These are phyloP conservation scores for Aspergillus pseudonomiae DNA, from an alignment of 2,329 filamentous ascomycete species.

Conservation along the genomic window DNA sequence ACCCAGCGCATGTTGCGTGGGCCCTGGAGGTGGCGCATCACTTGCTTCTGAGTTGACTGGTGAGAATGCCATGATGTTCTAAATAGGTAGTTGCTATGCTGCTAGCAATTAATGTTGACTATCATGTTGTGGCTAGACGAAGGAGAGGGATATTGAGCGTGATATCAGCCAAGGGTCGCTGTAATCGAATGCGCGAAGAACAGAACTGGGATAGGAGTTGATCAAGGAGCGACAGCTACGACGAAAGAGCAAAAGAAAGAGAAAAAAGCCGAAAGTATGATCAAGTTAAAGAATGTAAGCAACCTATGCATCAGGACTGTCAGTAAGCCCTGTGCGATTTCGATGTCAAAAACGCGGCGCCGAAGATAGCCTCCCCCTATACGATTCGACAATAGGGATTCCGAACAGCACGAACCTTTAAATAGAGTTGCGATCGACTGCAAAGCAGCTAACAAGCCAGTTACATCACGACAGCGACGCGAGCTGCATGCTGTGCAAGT, in stretches of 20 bases:
- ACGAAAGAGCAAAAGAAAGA: constrained; percentile 7
- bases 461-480: constrained; percentile 10
- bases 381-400: not conserved
- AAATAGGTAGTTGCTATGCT: constrained; percentile 10
- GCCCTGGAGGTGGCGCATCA: constrained; percentile 37
- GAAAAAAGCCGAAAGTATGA: not conserved
- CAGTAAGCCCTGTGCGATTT: not conserved
- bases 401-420: constrained; percentile 17
- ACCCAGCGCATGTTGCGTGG: constrained; percentile 54
- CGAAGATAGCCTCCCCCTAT: not conserved
- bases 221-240: constrained; percentile 22
- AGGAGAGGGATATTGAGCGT: constrained; percentile 9
- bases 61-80: constrained; percentile 27
- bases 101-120: constrained; percentile 18
- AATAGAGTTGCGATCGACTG: constrained; percentile 8
- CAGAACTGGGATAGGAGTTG: constrained; percentile 1
- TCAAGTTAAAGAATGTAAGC: constrained; percentile 23
- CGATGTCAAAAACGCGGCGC: not conserved
- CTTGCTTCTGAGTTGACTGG: constrained; percentile 39
- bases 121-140: constrained; percentile 26
- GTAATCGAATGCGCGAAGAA: constrained; percentile 2
- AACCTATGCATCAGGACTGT: constrained; percentile 19
- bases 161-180: not conserved
- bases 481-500: constrained; percentile 7
- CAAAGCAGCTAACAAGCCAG: not conserved